Percentiles rank a stretch among this genome's conserved stretches.
These are phyloP conservation scores for Apiospora aurea DNA, from an alignment of 2,329 filamentous ascomycete genomes.

Conservation along the genomic window DNA sequence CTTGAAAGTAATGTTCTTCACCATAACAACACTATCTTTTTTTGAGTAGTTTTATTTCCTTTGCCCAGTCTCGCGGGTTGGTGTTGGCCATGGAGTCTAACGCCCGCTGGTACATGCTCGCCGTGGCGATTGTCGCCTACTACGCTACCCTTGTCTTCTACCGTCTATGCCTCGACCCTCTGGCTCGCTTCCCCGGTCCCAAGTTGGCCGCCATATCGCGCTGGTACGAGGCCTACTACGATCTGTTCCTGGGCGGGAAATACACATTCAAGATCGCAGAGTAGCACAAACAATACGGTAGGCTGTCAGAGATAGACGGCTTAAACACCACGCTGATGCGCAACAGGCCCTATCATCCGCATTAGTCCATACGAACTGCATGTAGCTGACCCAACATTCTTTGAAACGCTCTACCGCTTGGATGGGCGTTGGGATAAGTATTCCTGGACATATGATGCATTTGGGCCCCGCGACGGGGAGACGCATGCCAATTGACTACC, in stretches of 20 bases:
- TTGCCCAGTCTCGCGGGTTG: no score
- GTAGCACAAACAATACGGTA: conserved; percentile 13
- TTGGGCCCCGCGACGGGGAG: not conserved
- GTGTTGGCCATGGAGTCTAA: no score
- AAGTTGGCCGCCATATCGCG: conserved; percentile 31
- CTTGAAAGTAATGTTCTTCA: no score
- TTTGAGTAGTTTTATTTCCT: no score
- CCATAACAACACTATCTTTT: no score
- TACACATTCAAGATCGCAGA: conserved; percentile 16
- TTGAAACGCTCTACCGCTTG: conserved; percentile 47
- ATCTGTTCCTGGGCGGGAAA: not conserved
- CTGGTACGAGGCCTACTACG: conserved; percentile 21
- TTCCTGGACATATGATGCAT: not conserved
- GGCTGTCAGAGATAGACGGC: not conserved
- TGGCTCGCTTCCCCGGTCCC: conserved; percentile 34
- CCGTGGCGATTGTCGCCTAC: not conserved
- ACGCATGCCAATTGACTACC: no score
- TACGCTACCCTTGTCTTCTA: not conserved
- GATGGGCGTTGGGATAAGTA: conserved; percentile 42
- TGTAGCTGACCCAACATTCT: conserved; percentile 39
- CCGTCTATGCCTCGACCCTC: conserved; percentile 26
- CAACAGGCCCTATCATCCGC: conserved; percentile 34
- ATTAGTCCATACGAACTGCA: conserved; percentile 36
- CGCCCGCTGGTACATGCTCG: not conserved
- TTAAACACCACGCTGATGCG: accelerated